A percentile compares a stretch with the other conserved stretches of the same genome.
Conservation (phyloP, 1,284 basidiomycete genomes). For the Grifola frondosa region DNA sequence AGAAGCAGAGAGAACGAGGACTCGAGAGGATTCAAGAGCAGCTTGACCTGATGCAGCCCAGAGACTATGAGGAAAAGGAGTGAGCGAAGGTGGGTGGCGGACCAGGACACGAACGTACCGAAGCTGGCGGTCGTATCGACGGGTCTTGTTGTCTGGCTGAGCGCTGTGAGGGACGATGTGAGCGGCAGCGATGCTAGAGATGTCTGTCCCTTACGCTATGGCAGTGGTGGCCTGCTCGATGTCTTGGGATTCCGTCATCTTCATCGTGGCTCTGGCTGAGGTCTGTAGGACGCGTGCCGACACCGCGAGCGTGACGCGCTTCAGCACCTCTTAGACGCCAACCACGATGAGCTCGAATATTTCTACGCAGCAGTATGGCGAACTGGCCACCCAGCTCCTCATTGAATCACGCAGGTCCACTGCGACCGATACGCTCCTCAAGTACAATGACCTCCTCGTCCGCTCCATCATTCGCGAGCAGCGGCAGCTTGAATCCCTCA, state of each 20-base stretch:
- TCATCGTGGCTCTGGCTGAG: conserved; percentile 27
- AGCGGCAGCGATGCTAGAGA: conserved; percentile 2
- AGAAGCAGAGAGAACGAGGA: conserved; percentile 80
- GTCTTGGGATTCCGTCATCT: conserved; percentile 41
- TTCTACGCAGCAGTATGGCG: conserved; percentile 81
- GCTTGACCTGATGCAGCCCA: conserved; percentile 95
- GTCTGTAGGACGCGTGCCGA: too few relatives aligned
- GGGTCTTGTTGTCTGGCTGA: conserved; percentile 80
- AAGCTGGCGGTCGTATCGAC: conserved; percentile 90
- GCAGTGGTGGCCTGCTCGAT: conserved; percentile 52
- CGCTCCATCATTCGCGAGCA: conserved; percentile 88
- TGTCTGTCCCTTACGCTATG: conserved; percentile 39
- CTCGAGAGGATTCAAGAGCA: conserved; percentile 84
- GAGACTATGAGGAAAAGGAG: conserved; percentile 50
- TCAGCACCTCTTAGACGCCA: too few relatives aligned
- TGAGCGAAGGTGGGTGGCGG: not conserved
- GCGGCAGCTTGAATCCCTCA: conserved; percentile 77
- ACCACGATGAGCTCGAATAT: too few relatives aligned
- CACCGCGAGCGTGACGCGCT: too few relatives aligned
- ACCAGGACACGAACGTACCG: conserved; percentile 48
- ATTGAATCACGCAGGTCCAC: conserved; percentile 84
- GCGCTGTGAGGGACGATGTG: conserved; percentile 27
- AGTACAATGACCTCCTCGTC: conserved; percentile 90
- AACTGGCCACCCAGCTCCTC: conserved; percentile 87
- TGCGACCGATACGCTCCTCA: conserved; percentile 80